Evolutionary conservation across 2,329 filamentous ascomycete species (phyloP).

Genomic region (Pseudocercospora vitis): DNA sequence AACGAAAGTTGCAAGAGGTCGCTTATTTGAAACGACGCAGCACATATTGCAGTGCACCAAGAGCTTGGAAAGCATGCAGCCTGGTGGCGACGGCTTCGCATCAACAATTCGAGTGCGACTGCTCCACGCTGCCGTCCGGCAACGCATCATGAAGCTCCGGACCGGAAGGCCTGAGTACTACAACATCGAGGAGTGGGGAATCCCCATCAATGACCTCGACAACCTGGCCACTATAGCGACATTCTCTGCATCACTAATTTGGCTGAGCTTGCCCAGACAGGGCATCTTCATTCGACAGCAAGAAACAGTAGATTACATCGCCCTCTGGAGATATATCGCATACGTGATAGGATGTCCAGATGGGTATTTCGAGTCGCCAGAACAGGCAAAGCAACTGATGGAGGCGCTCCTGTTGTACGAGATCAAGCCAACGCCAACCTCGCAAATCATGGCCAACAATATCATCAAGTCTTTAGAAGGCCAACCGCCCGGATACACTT

Average conservation of each 20-base stretch:
- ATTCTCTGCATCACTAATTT: conserved; percentile 69
- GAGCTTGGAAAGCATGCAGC: conserved; percentile 64
- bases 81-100: conserved; percentile 64
- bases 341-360: conserved; percentile 70
- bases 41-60: conserved; percentile 71
- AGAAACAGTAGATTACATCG: conserved; percentile 69
- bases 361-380: conserved; percentile 52
- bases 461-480: conserved; percentile 68
- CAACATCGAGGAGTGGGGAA: conserved; percentile 57
- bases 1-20: conserved; percentile 63
- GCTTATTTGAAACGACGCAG: conserved; percentile 72
- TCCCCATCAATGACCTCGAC: conserved; percentile 75
- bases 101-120: conserved; percentile 68
- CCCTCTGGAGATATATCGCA: conserved; percentile 73
- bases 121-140: conserved; percentile 66
- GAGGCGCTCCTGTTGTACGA: conserved; percentile 67
- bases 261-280: conserved; percentile 68
- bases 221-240: conserved; percentile 68
- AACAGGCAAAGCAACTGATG: conserved; percentile 62
- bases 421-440: conserved; percentile 63
- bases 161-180: conserved; percentile 62
- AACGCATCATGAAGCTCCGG: conserved; percentile 62
- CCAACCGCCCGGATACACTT: conserved; percentile 65
- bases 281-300: conserved; percentile 64
- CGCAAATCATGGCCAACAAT: conserved; percentile 68